phyloP scores from a whole-genome alignment of 257 asterid genomes.

The Primulina eburnea region DNA sequence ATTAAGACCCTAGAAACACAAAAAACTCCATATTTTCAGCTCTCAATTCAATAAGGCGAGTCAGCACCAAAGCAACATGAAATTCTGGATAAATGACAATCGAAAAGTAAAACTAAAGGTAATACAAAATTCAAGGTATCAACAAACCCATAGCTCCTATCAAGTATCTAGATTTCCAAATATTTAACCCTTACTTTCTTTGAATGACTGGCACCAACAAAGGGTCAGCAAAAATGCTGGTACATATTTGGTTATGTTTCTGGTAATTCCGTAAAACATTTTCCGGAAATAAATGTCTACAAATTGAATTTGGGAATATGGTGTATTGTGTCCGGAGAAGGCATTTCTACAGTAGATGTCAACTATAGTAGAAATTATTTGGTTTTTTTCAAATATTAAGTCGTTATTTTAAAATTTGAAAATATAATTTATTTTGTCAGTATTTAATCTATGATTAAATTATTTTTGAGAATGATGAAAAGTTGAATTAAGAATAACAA shows the following conservation, averaged over 20 bases:
- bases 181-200: neutral
- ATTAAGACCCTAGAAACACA: slow-evolving; percentile 33
- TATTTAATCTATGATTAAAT: too few species aligned
- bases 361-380: too few species aligned
- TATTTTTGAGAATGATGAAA: neutral
- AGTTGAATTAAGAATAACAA: neutral
- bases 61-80: slow-evolving; percentile 9
- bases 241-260: neutral
- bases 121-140: neutral
- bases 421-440: too few species aligned
- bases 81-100: neutral
- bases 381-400: too few species aligned
- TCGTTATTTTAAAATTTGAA: too few species aligned
- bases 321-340: too few species aligned
- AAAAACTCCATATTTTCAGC: neutral
- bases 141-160: neutral
- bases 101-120: neutral
- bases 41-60: neutral
- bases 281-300: too few species aligned
- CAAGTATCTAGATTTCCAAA: neutral
- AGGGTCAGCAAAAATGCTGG: neutral
- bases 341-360: too few species aligned
- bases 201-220: neutral
- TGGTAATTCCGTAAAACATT: neutral
- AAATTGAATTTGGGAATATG: too few species aligned